Evolutionary conservation across 2,329 filamentous ascomycete genomes (phyloP), one percentile per base, ranked within the genome.

Genomic region (Alternaria dauci): DNA sequence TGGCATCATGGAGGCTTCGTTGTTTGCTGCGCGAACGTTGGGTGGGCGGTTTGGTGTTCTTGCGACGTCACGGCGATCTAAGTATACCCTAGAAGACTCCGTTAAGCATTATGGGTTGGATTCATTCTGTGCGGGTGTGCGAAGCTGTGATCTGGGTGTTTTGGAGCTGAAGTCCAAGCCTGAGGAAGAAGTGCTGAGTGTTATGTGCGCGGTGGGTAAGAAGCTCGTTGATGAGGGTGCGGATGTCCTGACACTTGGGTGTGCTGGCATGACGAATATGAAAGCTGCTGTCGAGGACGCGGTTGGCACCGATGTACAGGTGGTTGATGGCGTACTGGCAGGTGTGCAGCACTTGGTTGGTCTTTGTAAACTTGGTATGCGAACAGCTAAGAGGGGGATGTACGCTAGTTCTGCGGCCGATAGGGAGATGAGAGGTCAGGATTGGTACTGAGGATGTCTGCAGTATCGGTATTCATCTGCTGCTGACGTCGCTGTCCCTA

Each of bases 281-380:
- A 81, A 80, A 53, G 54, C 70, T 25, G 80, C 79, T 4, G 81
- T 84, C 42, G 81, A 84, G 62, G 73, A 81, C 28, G 82, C 79
- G 0, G 84, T 86, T 0, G 78, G 77, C 0, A 74, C 78, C 30
- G 76, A 79, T 46, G 79, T 82, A 32, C 82, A 83, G 69, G 82
- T 86, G 8, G 76, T 86, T 26, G 84, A 86, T 73, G 83, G 83
- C 0, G 84, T 86, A 1, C 78, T 81, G 26, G 79, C 81, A 8
- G 82, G 82, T 0, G 78, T 84, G 18, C 82, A 84, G 34, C 77
- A 83, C 59, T 66, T 84, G 18, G 75, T 78, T 5, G 81, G 79
- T 1, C 63, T 84, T 26, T 81, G 82, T n/a, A 76, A 80, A 53
- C 78, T 83, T 75, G 78, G 81, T 25, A 70, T 81, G 66, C 71